These are phyloP conservation scores for Aspergillus sp. DNA, from an alignment of 2,329 filamentous ascomycete species.

Conservation along the genomic window DNA sequence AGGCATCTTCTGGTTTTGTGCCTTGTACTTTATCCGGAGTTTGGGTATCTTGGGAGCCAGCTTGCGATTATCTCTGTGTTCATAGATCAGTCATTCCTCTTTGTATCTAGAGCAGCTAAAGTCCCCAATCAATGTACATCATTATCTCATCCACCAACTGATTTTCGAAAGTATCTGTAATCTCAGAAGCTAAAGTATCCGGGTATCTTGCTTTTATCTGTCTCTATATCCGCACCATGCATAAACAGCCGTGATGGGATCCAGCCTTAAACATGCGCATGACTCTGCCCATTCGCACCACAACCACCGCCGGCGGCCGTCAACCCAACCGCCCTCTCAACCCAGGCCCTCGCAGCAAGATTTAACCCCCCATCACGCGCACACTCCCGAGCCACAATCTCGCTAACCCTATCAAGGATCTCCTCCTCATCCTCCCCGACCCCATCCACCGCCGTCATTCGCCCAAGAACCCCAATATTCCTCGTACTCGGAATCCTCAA, in stretches of 20 bases:
- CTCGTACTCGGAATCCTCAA: slow-evolving; percentile 89
- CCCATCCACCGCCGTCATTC: slow-evolving; percentile 39
- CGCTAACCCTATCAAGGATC: slow-evolving; percentile 64
- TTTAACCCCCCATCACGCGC: slow-evolving; percentile 49
- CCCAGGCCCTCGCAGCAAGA: slow-evolving; percentile 54
- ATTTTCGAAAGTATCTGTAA: background rate
- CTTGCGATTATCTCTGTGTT: background rate
- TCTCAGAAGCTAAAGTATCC: background rate
- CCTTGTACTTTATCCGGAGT: background rate
- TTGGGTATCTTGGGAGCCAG: background rate
- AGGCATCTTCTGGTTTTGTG: background rate
- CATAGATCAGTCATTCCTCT: background rate
- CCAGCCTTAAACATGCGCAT: slow-evolving; percentile 6
- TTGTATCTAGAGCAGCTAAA: background rate
- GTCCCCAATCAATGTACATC: slow-evolving; percentile 2
- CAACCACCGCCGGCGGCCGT: slow-evolving; percentile 37
- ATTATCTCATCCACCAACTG: background rate
- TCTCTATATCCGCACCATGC: background rate
- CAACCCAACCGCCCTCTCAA: slow-evolving; percentile 55
- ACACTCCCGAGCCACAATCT: slow-evolving; percentile 63
- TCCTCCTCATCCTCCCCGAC: slow-evolving; percentile 35
- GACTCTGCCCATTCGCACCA: slow-evolving; percentile 45
- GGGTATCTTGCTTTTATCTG: background rate
- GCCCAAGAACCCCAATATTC: slow-evolving; percentile 80
- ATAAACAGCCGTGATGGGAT: background rate